Base-by-base conservation (phyloP, 169 alveolate species). In the Plasmodium billcollinsi region DNA sequence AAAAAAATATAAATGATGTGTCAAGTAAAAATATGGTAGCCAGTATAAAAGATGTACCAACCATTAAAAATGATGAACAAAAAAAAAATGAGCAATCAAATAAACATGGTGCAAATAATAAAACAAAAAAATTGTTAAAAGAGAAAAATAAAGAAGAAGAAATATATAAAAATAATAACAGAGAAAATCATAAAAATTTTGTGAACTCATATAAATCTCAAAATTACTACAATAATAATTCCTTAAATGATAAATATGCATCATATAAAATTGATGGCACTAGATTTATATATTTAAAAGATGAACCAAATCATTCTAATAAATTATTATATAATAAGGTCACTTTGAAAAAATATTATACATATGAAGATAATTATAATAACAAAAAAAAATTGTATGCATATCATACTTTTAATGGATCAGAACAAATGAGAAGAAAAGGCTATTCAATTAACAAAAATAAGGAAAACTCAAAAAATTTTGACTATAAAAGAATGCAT, bases 351-450 rank as follows among this genome's bases (percentile, higher is more conserved):
- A 74, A 66, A 65, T 39, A 59, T 49, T 21, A 74, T 65, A 1
- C 45, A 15, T 59, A 74, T 74, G 88, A 74, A 18, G 88, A 74
- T 1, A 59, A 74, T 74, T 59, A 63, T 69, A 29, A 76, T 70
- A 76, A 65, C 14, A 76, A 54, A 45, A 29, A 29, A 4, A 20
- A 15, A 14, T 54, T 54, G 20, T n/a, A 74, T 52, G 54, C 74
- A 11, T 47, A 74, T 63, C 47, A 21, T 20, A 62, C 33, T 15
- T 39, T 21, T 14, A 24, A 54, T n/a, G 63, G 45, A 7, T 12
- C 65, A 24, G 65, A 14, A 15, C 20, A 54, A n/a, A n/a, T 20
- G 9, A 54, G 20, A 54, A 54, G 20, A 8, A 15, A 15, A n/a
- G 62, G 20, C 6, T 54, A 14, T 54, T 18, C 24, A 54, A 54